These are phyloP conservation scores for Diaporthe helianthi DNA, from an alignment of 2,329 filamentous ascomycete species.

Conservation along the genomic window DNA sequence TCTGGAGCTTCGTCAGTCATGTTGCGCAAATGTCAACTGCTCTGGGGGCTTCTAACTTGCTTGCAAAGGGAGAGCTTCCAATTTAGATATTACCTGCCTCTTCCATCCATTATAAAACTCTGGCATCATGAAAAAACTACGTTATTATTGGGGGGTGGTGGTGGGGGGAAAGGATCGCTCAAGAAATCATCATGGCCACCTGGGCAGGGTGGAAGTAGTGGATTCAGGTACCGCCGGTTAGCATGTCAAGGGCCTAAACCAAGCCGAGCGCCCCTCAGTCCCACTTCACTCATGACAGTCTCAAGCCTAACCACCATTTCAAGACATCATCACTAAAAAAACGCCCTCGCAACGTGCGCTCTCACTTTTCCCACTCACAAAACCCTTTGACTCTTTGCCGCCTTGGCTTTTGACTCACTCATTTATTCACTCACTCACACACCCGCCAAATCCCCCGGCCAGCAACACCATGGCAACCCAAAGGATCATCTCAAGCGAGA, in stretches of 20 bases:
- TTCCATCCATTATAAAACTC: rapidly evolving
- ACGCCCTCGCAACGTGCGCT: not conserved
- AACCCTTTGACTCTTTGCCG: not conserved
- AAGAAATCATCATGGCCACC: not conserved
- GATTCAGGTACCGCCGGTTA: not conserved
- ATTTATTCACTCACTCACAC: too few relatives aligned
- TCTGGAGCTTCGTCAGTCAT: not conserved
- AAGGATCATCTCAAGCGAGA: conserved; percentile 70
- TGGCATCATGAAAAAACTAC: not conserved
- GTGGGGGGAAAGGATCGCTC: not conserved
- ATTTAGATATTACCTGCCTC: not conserved
- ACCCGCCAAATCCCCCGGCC: not conserved
- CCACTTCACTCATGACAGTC: not conserved
- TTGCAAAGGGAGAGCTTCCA: not conserved
- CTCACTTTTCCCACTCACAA: not conserved
- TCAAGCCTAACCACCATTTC: not conserved
- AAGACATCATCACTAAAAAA: not conserved
- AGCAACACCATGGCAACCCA: conserved; percentile 68
- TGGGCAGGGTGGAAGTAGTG: not conserved
- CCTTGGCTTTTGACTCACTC: not conserved
- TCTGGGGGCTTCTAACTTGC: not conserved
- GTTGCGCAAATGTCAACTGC: not conserved
- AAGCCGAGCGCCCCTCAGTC: not conserved
- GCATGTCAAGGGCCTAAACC: not conserved
- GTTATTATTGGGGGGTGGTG: not conserved